Base-by-base conservation (phyloP, 331 rosid genomes). In the Dryas integrifolia region DNA sequence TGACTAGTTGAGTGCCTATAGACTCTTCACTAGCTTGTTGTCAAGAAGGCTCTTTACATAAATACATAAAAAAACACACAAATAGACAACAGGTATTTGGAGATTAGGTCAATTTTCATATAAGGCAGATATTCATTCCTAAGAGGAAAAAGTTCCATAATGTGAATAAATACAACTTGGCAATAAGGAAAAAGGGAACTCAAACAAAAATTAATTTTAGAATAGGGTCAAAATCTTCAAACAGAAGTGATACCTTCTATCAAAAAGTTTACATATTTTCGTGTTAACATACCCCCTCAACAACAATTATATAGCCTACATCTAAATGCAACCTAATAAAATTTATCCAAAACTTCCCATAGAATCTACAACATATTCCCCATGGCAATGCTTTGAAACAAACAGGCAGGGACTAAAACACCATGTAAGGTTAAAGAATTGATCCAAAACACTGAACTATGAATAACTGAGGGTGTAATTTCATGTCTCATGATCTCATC, bases 241-340 rank as follows among this genome's bases (percentile, higher is more conserved):
- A 30, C 35, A 30, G 35, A 30, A 30, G 35, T 30, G 35, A 30
- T 30, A 2, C 35, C 35, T 30, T 30, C 2, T 30, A 30, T 30
- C 68, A 30, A 80, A 73, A 77, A 67, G 83, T 72, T 82, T 81
- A 79, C 83, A 80, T 52, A 24, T 51, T 49, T 57, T 18, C 62
- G 76, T 85, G 85, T 77, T 61, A 73, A 87, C 88, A 85, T 77
- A 73, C 35, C 35, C 76, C 72, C 79, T 65, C 55, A 83, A 83
- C 41, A 69, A 65, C 83, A 76, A 84, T 80, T 67, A 85, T 67
- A 82, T 83, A 73, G 77, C 80, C 81, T 86, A 55, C 45, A 81
- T 77, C 91, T 82, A 76, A 80, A 75, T 50, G 72, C 65, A 64
- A 79, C 82, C 81, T 77, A 78, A 70, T 65, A 68, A 79, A 76